Evolutionary conservation across 345 rosid species (phyloP), one percentile per base, ranked within the genome.

Genomic region (Draba incana): DNA sequence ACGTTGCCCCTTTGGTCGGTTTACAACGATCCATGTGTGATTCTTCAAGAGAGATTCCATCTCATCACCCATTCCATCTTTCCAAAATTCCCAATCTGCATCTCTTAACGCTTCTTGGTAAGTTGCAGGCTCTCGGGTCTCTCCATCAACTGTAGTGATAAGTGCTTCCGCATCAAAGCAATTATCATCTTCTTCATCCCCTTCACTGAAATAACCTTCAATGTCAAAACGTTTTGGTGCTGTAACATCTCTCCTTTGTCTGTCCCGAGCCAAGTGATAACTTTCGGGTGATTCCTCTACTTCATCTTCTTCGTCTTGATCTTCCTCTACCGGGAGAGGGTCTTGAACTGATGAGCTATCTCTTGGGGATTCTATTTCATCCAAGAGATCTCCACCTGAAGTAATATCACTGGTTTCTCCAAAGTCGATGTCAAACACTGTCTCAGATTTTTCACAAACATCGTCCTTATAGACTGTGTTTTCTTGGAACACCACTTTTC

Each of bases 361-460:
- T 31, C 44, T 9, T 11, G 33, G 13, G 47, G 44, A 53, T 45
- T 2, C 10, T 38, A 14, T 52, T 52, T 50, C 59, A 2, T 52
- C 46, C 28, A 1, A 38, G 14, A 24, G 50, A 25, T 59, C 64
- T 47, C 59, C 58, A 66, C 57, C 49, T 7, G 6, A 59, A 2
- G 4, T 3, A 0, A 24, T 25, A 8, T 25, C 49, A 0, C n/a
- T 1, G 1, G 1, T 10, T 2, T 14, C 31, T 4, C 9, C 5
- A 0, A 33, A n/a, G 2, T 62, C 30, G 1, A 62, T 14, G 0
- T 46, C 30, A 0, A 45, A 10, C 2, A 60, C 1, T 5, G 10
- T 8, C 6, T 56, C 28, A 13, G 1, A 30, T 30, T 6, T 30
- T 4, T 30, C 33, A 30, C 33, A 30, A 6, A 3, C 1, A 12